Conservation (phyloP, 139 green algal species). For the Prasinococcaceae sp. region DNA sequence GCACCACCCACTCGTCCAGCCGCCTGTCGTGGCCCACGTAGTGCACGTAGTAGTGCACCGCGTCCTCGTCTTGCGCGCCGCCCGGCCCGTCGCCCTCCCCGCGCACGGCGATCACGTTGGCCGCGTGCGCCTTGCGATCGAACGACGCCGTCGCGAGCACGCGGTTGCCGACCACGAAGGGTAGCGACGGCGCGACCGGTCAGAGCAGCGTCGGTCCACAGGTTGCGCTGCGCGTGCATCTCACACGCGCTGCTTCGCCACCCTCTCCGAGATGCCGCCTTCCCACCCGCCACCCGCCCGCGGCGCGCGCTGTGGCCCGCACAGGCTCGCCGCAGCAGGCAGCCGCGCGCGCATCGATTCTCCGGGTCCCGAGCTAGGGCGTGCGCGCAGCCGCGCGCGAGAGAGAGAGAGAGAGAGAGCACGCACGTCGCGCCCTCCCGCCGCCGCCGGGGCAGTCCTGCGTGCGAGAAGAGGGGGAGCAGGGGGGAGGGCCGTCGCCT, state of each 20-base stretch:
- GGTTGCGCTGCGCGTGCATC: background rate
- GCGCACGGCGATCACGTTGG: background rate
- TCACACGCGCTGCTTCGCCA: background rate
- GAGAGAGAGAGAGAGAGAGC: no score
- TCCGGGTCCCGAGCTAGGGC: no score
- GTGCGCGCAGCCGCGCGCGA: no score
- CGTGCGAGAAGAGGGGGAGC: background rate
- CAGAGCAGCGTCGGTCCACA: background rate
- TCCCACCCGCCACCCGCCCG: background rate
- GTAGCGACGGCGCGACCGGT: background rate
- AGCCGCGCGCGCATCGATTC: background rate
- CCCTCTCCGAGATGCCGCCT: background rate
- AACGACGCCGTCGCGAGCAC: background rate
- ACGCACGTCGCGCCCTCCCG: no score
- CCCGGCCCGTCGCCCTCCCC: background rate
- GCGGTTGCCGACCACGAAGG: background rate
- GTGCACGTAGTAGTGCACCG: constrained; percentile 5
- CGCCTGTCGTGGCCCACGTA: constrained; percentile 5
- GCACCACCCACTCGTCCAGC: constrained; percentile 1
- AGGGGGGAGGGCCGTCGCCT: background rate
- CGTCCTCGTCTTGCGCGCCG: constrained; percentile 1
- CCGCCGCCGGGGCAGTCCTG: background rate
- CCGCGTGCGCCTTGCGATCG: background rate
- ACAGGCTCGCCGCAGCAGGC: background rate
- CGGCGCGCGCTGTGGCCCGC: background rate